Base-by-base conservation (phyloP, 129 eudicot species). In the Flaveria robusta region DNA sequence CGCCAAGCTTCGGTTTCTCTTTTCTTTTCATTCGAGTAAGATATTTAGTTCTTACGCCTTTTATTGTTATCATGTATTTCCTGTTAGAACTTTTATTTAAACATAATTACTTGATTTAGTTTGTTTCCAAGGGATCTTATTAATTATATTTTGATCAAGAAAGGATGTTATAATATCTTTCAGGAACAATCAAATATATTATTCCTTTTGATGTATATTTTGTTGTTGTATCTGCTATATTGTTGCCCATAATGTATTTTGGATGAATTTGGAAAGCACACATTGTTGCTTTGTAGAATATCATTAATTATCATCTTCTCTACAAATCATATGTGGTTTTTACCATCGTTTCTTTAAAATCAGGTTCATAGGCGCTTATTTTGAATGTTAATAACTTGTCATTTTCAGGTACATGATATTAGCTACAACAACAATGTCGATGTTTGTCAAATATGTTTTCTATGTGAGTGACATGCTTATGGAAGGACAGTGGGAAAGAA, bases 401-500 rank as follows among this genome's bases (percentile, higher is more conserved):
- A 16, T 43, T 68, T 85, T 73, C 87, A 95, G 99, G 86, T 95
- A 95, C 86, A 86, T 87, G 96, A 95, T 95, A 84, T 78, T 95
- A 84, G 99, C 97, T 27, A 95, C 99, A 56, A 87, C 99, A 22
- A 95, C 97, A 31, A 86, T 95, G 5, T 72, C 99, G 14, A 95
- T 84, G 24, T 89, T 89, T 83, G 87, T 95, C 60, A 95, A 95
- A 84, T 95, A 95, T 42, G 77, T 74, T 12, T 95, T 95, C 83
- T 91, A 91, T 72, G 92, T 95, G 9, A 84, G 87, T 64, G 99
- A 95, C 89, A 89, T 95, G 97, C 91, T 95, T 55, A 91, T 95
- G 99, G 99, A 95, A 77, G 99, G 99, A 46, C 99, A 91, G 77
- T 95, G 99, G 99, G 99, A 95, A 72, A 89, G 50, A 75, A 95